A percentile compares a stretch with the other conserved stretches of the same genome.
phyloP scores from a whole-genome alignment of 768 basidiomycete species.

The Melanogaster broomeanus region DNA sequence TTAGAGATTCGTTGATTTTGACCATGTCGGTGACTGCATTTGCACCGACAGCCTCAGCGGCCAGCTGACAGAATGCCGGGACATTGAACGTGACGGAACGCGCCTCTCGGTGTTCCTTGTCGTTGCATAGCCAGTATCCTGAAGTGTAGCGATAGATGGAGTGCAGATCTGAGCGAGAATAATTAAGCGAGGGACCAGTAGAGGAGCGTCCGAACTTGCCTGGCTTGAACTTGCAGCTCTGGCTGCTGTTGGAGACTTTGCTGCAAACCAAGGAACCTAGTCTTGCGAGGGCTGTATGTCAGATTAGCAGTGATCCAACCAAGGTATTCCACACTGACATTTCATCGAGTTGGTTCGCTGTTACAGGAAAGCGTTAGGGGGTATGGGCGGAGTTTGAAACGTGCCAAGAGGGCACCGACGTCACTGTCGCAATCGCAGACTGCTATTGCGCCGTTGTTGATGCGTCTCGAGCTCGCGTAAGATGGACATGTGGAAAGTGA shows the following conservation, averaged over 20 bases:
- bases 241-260: not conserved
- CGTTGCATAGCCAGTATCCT: constrained; percentile 29
- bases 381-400: no score
- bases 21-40: constrained; percentile 18
- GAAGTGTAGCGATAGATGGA: constrained; percentile 6
- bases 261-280: not conserved
- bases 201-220: not conserved
- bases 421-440: no score
- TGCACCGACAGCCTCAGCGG: constrained; percentile 8
- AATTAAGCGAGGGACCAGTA: not conserved
- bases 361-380: no score
- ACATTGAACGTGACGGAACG: constrained; percentile 17
- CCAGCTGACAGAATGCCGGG: constrained; percentile 18
- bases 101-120: constrained; percentile 13
- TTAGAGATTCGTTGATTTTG: constrained; percentile 16
- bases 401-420: no score
- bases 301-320: not conserved
- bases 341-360: no score
- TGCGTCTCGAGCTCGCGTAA: no score
- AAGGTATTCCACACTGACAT: not conserved
- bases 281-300: not conserved
- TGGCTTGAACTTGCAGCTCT: constrained; percentile 6
- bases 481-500: no score
- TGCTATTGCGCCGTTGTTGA: no score
- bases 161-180: constrained; percentile 1